phyloP scores from a whole-genome alignment of 2,329 filamentous ascomycete genomes.

The Ophiostoma perfectum region DNA sequence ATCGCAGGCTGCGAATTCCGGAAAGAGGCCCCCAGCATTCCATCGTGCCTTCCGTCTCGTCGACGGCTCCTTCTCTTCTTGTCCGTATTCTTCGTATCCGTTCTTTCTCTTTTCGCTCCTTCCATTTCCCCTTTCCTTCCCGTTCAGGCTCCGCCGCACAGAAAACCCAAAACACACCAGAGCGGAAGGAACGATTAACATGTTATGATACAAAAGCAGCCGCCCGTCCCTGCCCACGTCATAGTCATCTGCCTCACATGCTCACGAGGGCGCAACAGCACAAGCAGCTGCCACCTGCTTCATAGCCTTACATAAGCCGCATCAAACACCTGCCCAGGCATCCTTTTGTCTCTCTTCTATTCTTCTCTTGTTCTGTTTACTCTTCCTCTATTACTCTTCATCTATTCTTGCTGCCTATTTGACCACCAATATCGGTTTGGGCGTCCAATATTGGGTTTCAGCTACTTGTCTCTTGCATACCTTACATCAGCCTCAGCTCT shows the following conservation, averaged over 20 bases:
- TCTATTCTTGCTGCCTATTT: conserved; percentile 4
- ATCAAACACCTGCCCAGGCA: too few relatives aligned
- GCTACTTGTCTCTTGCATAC: not conserved
- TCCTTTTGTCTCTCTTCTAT: too few relatives aligned
- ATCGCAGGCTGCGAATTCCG: not conserved
- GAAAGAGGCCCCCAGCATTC: not conserved
- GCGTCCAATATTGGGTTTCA: not conserved
- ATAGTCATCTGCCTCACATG: not conserved
- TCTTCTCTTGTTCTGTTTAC: not conserved
- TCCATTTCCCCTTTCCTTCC: not conserved
- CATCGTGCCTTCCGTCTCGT: not conserved
- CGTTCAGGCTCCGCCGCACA: not conserved
- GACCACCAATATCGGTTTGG: not conserved
- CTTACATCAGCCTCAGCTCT: not conserved
- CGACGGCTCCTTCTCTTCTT: too few relatives aligned
- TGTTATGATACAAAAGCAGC: too few relatives aligned
- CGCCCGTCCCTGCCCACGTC: not conserved
- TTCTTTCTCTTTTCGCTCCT: not conserved
- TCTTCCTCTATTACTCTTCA: not conserved
- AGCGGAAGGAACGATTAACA: not conserved
- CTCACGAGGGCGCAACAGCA: not conserved
- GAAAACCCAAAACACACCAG: not conserved
- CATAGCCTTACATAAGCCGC: too few relatives aligned
- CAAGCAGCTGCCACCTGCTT: too few relatives aligned
- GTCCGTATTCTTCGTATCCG: not conserved